Percentiles rank a stretch among this genome's conserved stretches.
These are phyloP conservation scores for Yamagishiella unicocca DNA, from an alignment of 139 green algal species.

Conservation along the genomic window DNA sequence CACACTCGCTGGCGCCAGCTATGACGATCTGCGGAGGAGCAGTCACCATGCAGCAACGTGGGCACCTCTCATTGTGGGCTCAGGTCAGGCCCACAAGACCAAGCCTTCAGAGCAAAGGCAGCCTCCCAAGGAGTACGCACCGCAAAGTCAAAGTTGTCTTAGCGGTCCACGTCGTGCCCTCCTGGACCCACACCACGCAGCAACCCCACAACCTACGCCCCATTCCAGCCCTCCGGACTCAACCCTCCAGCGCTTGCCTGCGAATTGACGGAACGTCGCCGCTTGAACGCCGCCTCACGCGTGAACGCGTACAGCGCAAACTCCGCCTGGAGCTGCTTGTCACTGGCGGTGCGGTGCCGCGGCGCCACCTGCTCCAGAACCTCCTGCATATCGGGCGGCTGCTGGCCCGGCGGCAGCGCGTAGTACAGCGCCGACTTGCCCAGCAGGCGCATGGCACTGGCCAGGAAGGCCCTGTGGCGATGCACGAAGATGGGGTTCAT, in stretches of 20 bases:
- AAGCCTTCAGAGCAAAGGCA: too few species aligned
- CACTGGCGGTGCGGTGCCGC: slow-evolving; percentile 45
- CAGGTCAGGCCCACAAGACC: too few species aligned
- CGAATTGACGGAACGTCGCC: slow-evolving; percentile 60
- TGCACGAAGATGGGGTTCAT: slow-evolving; percentile 79
- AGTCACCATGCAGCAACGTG: too few species aligned
- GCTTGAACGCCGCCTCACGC: slow-evolving; percentile 50
- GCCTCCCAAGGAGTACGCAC: too few species aligned
- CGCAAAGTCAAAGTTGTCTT: too few species aligned
- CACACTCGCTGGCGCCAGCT: slow-evolving; percentile 72
- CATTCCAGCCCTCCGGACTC: not conserved
- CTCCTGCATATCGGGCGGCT: slow-evolving; percentile 66
- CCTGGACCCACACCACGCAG: too few species aligned
- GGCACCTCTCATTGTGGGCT: too few species aligned
- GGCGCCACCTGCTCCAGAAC: slow-evolving; percentile 64
- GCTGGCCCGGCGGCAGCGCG: slow-evolving; percentile 63
- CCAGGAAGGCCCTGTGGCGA: slow-evolving; percentile 45
- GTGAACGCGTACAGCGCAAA: slow-evolving; percentile 72
- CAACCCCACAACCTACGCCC: too few species aligned
- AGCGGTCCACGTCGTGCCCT: too few species aligned
- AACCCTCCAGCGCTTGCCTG: slow-evolving; percentile 63
- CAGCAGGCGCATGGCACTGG: slow-evolving; percentile 50
- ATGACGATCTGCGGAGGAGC: slow-evolving; percentile 66
- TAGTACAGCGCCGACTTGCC: slow-evolving; percentile 66
- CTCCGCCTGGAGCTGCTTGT: slow-evolving; percentile 46